Conservation (phyloP, 352 stramenopile genomes). For the Peronospora tabacina region DNA sequence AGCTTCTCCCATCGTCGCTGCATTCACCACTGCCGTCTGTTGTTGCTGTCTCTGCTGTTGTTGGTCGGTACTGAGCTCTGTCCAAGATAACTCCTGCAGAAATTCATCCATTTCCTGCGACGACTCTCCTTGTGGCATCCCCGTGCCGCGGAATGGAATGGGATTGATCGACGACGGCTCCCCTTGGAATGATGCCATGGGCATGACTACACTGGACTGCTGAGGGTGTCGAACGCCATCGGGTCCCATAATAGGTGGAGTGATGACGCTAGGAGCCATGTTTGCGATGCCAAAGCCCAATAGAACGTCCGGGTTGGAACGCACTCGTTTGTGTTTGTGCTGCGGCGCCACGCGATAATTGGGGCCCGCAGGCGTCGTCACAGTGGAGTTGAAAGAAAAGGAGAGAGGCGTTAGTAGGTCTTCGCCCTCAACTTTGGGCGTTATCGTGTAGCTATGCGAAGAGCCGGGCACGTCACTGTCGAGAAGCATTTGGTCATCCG, state of each 20-base stretch:
- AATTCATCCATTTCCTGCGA: constrained; percentile 57
- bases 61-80: constrained; percentile 26
- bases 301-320: constrained; percentile 52
- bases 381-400: constrained; percentile 33
- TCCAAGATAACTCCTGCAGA: constrained; percentile 38
- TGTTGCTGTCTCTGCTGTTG: constrained; percentile 15
- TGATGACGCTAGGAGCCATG: constrained; percentile 28
- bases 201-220: constrained; percentile 28
- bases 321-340: constrained; percentile 54
- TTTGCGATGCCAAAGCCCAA: constrained; percentile 32
- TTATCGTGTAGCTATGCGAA: constrained; percentile 28
- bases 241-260: constrained; percentile 14
- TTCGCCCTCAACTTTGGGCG: constrained; percentile 29
- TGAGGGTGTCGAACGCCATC: constrained; percentile 15
- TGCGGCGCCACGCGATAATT: constrained; percentile 40
- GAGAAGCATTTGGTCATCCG: constrained; percentile 43
- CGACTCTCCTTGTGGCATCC: constrained; percentile 16
- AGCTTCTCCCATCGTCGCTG: constrained; percentile 12
- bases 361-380: not conserved
- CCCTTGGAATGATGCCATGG: constrained; percentile 30
- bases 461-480: constrained; percentile 37
- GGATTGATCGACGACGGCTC: constrained; percentile 9
- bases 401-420: constrained; percentile 37
- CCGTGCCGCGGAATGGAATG: constrained; percentile 17
- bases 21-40: constrained; percentile 5